Evolutionary conservation across 164 flowering plant species (phyloP), one percentile per base, ranked within the genome.

Genomic region (Vitis amurensis): DNA sequence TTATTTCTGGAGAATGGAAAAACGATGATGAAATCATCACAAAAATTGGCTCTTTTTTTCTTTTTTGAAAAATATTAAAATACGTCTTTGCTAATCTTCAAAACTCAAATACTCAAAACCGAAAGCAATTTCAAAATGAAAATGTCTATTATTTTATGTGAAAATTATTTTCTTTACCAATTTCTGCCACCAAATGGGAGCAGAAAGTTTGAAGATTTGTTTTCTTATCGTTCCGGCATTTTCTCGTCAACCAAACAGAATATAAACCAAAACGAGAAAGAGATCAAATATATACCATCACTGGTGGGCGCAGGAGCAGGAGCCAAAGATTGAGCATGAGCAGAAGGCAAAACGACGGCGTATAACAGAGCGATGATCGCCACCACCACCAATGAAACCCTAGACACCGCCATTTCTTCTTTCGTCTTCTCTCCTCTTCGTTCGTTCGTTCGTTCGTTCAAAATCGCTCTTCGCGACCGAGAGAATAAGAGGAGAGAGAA

Each of bases 291-390:
- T n/a, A 3, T 77, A 87, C 88, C 86, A 47, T 86, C 88, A 61
- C 82, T 85, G 11, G 86, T 69, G n/a, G 87, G 82, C 7, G 81
- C 81, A 1, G 90, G 85, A 69, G 87, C 78, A 0, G 85, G 83
- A 63, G 85, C 78, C 8, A 73, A 73, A 15, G 79, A 71, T 49
- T 76, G 79, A 7, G 82, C 84, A 6, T 56, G 78, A 55, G 71
- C 81, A 53, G 77, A 23, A 1, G 82, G 79, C 67, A 83, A 67
- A 12, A 68, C 55, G 44, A 76, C 30, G 19, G 69, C 71, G 56
- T 69, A 76, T 9, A 80, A 11, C 68, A 83, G 49, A 51, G 76
- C 78, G 5, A 83, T 13, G 49, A 74, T 15, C 11, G 55, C 73
- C 56, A 75, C 64, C 50, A 66, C 55, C 10, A 79, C 75, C 10